phyloP scores from a whole-genome alignment of 257 asterid genomes.

The Verbascum thapsus region DNA sequence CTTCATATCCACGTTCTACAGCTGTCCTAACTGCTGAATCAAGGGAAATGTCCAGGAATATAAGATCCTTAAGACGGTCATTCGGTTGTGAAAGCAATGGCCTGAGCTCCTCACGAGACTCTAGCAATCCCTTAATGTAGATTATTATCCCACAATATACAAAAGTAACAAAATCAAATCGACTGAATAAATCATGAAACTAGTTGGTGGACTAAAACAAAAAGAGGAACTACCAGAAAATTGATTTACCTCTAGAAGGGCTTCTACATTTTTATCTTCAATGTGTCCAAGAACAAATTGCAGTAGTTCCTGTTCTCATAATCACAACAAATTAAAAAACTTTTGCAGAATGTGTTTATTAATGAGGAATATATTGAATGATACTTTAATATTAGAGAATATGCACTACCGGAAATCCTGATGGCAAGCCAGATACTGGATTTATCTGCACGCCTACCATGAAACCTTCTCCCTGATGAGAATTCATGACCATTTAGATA shows the following conservation, averaged over 20 bases:
- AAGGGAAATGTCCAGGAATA: constrained; percentile 91
- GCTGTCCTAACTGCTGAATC: constrained; percentile 98
- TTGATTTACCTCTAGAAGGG: constrained; percentile 82
- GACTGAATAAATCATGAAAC: constrained; percentile 12
- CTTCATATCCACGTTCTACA: constrained; percentile 95
- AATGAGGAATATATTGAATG: background rate
- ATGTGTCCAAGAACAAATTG: constrained; percentile 72
- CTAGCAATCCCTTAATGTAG: constrained; percentile 77
- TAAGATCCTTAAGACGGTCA: constrained; percentile 87
- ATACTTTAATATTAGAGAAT: constrained; percentile 21
- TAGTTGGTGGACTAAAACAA: background rate
- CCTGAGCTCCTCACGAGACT: constrained; percentile 95
- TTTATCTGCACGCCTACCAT: constrained; percentile 98
- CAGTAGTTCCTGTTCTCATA: constrained; percentile 72
- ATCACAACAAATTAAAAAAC: constrained; percentile 26
- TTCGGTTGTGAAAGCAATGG: constrained; percentile 77
- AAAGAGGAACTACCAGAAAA: constrained; percentile 27
- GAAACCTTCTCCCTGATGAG: constrained; percentile 89
- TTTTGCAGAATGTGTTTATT: constrained; percentile 9
- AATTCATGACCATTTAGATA: constrained; percentile 29
- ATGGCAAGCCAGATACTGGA: constrained; percentile 95
- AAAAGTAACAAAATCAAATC: constrained; percentile 4
- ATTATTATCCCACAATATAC: constrained; percentile 23
- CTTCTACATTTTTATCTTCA: constrained; percentile 88
- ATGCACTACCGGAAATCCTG: constrained; percentile 75